phyloP scores from a whole-genome alignment of 768 basidiomycete species.

The Tulasnella sp. region DNA sequence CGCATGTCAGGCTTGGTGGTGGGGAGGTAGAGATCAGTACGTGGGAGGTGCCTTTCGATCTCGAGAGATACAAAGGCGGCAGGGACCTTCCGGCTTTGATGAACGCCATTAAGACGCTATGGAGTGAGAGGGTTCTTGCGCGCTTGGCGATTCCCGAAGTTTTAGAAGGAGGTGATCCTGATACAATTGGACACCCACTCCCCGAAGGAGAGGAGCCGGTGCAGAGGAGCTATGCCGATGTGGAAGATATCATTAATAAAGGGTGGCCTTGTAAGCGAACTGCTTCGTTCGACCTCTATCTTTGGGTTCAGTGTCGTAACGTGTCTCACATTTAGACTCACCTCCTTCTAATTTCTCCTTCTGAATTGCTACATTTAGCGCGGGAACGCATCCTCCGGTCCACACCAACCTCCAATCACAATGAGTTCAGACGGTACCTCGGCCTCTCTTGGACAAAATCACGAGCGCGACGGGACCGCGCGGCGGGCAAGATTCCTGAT shows the following conservation, averaged over 20 bases:
- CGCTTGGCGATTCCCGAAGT: constrained; percentile 16
- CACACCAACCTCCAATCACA: not conserved
- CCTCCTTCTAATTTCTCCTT: not conserved
- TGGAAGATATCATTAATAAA: constrained; percentile 9
- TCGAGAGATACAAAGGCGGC: constrained; percentile 6
- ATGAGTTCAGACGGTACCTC: constrained; percentile 6
- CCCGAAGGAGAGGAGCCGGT: constrained; percentile 1
- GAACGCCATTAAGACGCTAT: constrained; percentile 11
- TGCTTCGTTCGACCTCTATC: not conserved
- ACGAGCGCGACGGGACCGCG: constrained; percentile 8
- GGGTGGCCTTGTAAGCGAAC: constrained; percentile 13
- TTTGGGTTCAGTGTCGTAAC: not conserved
- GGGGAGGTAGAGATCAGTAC: constrained; percentile 16
- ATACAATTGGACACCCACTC: not conserved
- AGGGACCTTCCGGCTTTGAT: constrained; percentile 11
- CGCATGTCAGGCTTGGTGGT: constrained; percentile 15
- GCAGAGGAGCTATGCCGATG: constrained; percentile 13
- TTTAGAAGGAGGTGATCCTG: constrained; percentile 12
- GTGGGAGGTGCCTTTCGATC: constrained; percentile 16
- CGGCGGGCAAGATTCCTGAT: constrained; percentile 10
- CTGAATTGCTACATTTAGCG: not conserved
- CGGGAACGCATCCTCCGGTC: not conserved
- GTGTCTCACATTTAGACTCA: not conserved
- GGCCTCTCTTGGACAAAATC: constrained; percentile 14
- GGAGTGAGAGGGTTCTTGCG: constrained; percentile 16